Percentiles rank a stretch among this genome's conserved stretches.
phyloP scores from a whole-genome alignment of 306 rosid species.

The Casuarina cunninghamiana region DNA sequence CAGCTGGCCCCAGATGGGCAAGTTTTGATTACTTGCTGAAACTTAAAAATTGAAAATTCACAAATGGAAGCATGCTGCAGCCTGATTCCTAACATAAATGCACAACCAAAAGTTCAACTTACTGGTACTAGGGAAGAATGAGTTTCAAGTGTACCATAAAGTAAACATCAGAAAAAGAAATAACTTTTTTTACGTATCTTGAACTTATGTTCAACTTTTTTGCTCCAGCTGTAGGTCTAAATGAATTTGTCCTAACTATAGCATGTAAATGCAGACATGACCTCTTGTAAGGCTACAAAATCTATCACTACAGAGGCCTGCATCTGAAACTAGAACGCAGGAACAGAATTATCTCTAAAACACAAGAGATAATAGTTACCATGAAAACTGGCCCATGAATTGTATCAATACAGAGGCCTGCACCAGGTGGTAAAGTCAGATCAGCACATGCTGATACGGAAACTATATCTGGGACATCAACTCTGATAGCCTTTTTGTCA shows the following conservation, averaged over 20 bases:
- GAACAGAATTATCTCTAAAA: neutral
- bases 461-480: conserved; percentile 80
- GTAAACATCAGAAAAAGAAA: neutral
- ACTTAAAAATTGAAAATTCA: neutral
- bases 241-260: conserved; percentile 1
- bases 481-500: conserved; percentile 69
- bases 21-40: neutral
- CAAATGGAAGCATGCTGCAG: neutral
- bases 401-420: conserved; percentile 93
- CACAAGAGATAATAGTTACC: conserved; percentile 52
- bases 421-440: conserved; percentile 96
- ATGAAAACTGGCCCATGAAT: conserved; percentile 72
- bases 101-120: neutral
- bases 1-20: neutral
- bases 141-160: neutral
- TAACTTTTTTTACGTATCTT: neutral
- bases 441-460: conserved; percentile 95
- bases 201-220: neutral
- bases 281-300: neutral
- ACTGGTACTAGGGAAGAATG: neutral
- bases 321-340: neutral
- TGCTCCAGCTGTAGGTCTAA: neutral
- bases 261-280: neutral
- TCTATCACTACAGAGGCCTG: neutral
- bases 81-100: neutral